A percentile compares a stretch with the other conserved stretches of the same genome.
Evolutionary conservation across 2,329 filamentous ascomycete genomes (phyloP).

Genomic region (Claviceps fusiformis): DNA sequence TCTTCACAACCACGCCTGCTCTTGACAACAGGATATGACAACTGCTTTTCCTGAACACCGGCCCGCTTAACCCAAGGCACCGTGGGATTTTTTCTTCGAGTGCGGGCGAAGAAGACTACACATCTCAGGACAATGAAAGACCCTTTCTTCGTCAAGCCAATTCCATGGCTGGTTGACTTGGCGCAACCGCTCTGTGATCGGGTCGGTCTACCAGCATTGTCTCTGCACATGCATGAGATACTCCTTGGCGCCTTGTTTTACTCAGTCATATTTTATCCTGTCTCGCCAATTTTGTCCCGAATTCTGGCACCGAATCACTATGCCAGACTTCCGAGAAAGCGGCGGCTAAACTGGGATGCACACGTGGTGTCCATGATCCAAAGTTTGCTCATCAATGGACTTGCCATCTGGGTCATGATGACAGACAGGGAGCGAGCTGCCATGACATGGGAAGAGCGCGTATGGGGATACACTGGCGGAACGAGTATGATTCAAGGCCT

Average conservation of each 20-base stretch:
- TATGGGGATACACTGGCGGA: slow-evolving; percentile 67
- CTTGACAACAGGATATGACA: not conserved
- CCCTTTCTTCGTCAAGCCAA: slow-evolving; percentile 51
- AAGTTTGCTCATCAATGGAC: slow-evolving; percentile 53
- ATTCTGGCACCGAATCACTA: slow-evolving; percentile 52
- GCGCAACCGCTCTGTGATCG: slow-evolving; percentile 51
- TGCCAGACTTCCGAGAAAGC: slow-evolving; percentile 46
- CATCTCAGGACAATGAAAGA: slow-evolving; percentile 46
- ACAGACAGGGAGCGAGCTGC: slow-evolving; percentile 51
- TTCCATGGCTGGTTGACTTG: slow-evolving; percentile 41
- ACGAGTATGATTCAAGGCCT: slow-evolving; percentile 62
- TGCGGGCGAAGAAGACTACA: not conserved
- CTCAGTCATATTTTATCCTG: slow-evolving; percentile 48
- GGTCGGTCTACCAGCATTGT: slow-evolving; percentile 50
- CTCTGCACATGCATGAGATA: slow-evolving; percentile 67
- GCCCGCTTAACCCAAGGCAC: not conserved
- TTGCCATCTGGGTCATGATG: slow-evolving; percentile 63
- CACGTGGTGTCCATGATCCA: slow-evolving; percentile 77
- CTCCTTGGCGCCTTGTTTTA: slow-evolving; percentile 54
- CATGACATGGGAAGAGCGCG: slow-evolving; percentile 53
- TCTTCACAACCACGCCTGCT: not conserved
- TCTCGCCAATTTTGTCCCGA: slow-evolving; percentile 55
- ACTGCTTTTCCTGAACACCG: not conserved
- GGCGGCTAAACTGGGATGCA: slow-evolving; percentile 66
- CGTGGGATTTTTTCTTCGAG: not conserved